Base-by-base conservation (phyloP, 352 stramenopile genomes). In the Phytopythium delawarense region DNA sequence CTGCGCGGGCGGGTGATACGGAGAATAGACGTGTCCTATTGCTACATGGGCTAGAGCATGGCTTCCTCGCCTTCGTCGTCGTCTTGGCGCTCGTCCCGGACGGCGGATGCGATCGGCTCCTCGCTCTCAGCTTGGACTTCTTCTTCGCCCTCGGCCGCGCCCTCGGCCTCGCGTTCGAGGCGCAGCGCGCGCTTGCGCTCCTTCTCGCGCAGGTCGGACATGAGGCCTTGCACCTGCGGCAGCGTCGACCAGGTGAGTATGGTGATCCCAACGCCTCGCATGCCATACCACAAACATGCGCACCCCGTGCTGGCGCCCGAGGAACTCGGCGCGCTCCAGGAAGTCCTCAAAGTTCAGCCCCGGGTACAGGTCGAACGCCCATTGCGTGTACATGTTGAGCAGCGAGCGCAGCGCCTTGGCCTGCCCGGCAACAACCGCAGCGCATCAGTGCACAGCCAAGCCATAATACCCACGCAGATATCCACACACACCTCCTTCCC, bases 261-360 rank as follows among this genome's bases (percentile, higher is more conserved):
- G 25, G 18, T 12, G 12, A 32, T 25, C 7, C 46, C 13, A 40
- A 21, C 42, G n/a, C 2, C 2, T 21, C 18, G 12, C 11, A 54
- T 1, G 0, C 32, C n/a, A 32, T 32, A n/a, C 32, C 23, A 30
- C 13, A 30, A n/a, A 3, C 44, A 50, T 28, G 12, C 66, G 56
- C 16, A 79, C 73, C 23, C 44, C 64, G 25, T 87, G 79, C 7
- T 67, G 70, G 46, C 89, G 89, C 20, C 79, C 78, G 12, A 93
- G 51, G 23, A 60, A 62, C 62, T 92, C 83, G 7, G 81, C 65
- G 15, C 83, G 71, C 12, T 91, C 83, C 28, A 91, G 64, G 57
- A 94, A 91, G 63, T 94, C 83, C 39, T 92, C 85, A 64, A 94
- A 88, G 49, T 90, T 84, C n/a, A 92, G 72, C 0, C 81, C 82